phyloP scores from a whole-genome alignment of 2,329 filamentous ascomycete species.

The Aureobasidium pullulans region DNA sequence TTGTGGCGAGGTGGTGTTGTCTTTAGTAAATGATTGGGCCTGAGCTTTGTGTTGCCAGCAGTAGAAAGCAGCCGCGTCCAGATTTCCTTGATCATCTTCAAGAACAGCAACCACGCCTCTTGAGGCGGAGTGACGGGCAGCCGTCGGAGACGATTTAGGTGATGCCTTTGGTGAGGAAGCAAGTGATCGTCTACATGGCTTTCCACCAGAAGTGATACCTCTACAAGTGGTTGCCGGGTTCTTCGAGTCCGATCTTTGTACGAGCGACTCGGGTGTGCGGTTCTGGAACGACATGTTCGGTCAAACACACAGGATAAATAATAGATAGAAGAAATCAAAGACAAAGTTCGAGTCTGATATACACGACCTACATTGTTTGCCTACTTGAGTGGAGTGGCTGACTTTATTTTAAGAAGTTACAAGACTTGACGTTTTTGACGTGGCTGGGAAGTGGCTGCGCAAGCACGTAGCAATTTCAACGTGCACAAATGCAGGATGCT shows the following conservation, averaged over 20 bases:
- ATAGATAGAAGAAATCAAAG: neutral
- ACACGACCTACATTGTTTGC: neutral
- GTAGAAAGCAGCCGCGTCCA: slow-evolving; percentile 55
- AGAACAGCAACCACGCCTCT: slow-evolving; percentile 34
- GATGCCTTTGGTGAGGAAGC: slow-evolving; percentile 36
- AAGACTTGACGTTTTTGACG: neutral
- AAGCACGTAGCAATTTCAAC: neutral
- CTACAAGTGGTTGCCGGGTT: slow-evolving; percentile 78
- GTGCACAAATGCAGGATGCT: slow-evolving; percentile 6
- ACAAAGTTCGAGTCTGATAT: neutral
- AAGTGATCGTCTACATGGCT: slow-evolving; percentile 71
- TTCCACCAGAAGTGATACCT: slow-evolving; percentile 76
- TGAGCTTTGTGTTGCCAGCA: slow-evolving; percentile 97
- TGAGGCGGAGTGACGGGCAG: slow-evolving; percentile 17
- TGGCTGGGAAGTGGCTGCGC: slow-evolving; percentile 14
- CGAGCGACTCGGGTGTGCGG: slow-evolving; percentile 67
- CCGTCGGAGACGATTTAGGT: slow-evolving; percentile 25
- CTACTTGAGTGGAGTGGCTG: neutral
- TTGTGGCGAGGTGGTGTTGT: slow-evolving; percentile 16
- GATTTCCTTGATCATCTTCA: slow-evolving; percentile 47
- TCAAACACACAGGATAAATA: neutral
- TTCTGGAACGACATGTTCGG: slow-evolving; percentile 9
- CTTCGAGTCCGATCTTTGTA: slow-evolving; percentile 76
- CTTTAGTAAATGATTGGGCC: slow-evolving; percentile 42
- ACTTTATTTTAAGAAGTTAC: neutral